Base-by-base conservation (phyloP, 768 basidiomycete species). In the Trametes punicea region DNA sequence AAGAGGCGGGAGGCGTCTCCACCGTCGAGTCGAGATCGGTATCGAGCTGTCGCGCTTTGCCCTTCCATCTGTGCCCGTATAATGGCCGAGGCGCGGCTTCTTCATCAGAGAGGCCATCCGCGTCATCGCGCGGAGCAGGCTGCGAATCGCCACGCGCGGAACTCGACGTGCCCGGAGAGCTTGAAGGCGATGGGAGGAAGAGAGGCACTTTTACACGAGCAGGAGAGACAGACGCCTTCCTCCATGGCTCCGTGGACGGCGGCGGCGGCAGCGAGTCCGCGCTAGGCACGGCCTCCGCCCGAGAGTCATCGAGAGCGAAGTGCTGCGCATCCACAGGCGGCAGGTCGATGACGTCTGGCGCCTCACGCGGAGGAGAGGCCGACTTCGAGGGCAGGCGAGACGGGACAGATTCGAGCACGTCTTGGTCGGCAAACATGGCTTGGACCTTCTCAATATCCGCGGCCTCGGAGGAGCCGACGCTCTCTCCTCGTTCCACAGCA, bases 101-200 rank as follows among this genome's bases (percentile, higher is more conserved):
- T 13, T 23, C 36, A 15, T 34, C 21, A 23, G 48, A 54, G 16
- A 54, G 31, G 6, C 31, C 27, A 10, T 42, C 57, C 2, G 41
- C 52, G 13, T 36, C 46, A 9, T 48, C 34, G 6, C 13, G 36
- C 8, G 27, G 13, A 2, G 50, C 34, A 10, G 45, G 36, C 23
- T 13, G 39, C 11, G 46, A 31, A 6, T 15, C 33, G 5, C 33
- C 42, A 10, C 6, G 48, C 11, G 41, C 30, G 13, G 51, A 44
- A 15, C 48, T 23, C 15, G 47, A 46, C 23, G 45, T 46, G 0
- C 38, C 55, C 2, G 39, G 55, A 3, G 60, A 61, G 26, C 55
- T 61, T 4, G 61, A 46, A 6, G 58, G 61, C 25, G 63, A 64
- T 4, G 63, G 63, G n/a, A 64, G 54, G 61, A 64, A 64, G 16